These are phyloP conservation scores for Podaxis rugospora DNA, from an alignment of 768 basidiomycete species.

Conservation along the genomic window DNA sequence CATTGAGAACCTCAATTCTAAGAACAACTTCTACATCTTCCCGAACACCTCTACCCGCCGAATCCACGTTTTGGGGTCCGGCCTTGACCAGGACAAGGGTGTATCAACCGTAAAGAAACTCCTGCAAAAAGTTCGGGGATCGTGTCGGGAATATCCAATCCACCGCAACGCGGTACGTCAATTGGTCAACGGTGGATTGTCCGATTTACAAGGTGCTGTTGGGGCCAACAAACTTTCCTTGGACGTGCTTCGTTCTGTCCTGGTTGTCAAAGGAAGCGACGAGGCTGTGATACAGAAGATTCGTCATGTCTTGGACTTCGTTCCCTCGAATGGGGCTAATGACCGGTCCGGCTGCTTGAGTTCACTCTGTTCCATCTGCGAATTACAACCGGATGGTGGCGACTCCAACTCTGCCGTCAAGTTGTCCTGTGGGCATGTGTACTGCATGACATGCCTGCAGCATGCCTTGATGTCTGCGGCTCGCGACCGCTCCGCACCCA, in stretches of 20 bases:
- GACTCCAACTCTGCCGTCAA: slow-evolving; percentile 21
- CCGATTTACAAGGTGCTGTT: slow-evolving; percentile 31
- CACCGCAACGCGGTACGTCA: slow-evolving; percentile 26
- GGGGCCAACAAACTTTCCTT: slow-evolving; percentile 38
- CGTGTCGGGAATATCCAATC: slow-evolving; percentile 31
- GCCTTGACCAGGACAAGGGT: slow-evolving; percentile 25
- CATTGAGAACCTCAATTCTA: slow-evolving; percentile 32
- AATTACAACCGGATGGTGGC: slow-evolving; percentile 20
- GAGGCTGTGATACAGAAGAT: slow-evolving; percentile 20
- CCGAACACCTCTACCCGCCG: slow-evolving; percentile 28
- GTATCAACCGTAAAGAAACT: slow-evolving; percentile 27
- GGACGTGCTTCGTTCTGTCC: slow-evolving; percentile 34
- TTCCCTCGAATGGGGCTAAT: background rate
- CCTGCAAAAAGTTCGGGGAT: slow-evolving; percentile 33
- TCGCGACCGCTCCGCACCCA: slow-evolving; percentile 22
- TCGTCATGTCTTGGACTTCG: background rate
- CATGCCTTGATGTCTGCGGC: slow-evolving; percentile 32
- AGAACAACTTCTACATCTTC: slow-evolving; percentile 28
- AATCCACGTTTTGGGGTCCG: slow-evolving; percentile 33
- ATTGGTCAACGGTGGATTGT: slow-evolving; percentile 36
- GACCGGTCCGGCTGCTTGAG: background rate
- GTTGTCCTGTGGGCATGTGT: slow-evolving; percentile 46
- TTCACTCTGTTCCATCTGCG: slow-evolving; percentile 36
- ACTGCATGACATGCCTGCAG: slow-evolving; percentile 47
- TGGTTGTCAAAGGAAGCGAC: slow-evolving; percentile 38